Base-by-base conservation (phyloP, 2,329 filamentous ascomycete genomes). In the Ascochyta fabae region DNA sequence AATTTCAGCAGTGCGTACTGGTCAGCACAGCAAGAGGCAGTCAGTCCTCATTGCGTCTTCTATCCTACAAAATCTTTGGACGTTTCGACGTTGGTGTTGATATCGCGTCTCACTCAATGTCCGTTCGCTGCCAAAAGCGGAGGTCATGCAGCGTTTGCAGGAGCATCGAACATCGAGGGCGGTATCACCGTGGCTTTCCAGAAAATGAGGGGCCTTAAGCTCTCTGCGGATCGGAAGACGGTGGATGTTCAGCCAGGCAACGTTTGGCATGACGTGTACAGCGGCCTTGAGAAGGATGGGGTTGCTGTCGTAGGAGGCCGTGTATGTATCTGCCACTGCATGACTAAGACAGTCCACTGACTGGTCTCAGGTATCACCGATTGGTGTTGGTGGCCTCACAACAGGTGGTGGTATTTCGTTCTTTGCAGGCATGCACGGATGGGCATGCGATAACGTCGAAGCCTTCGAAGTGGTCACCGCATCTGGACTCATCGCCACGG, bases 181-280 rank as follows among this genome's bases (percentile, higher is more conserved):
- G 79, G 79, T 0, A 75, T 82, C 9, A 79, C 77, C 0, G 69
- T 81, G 33, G 75, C 77, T 33, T 68, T 81, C 22, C 65, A 67
- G 24, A 57, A 61, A 7, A 50, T 77, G 41, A 72, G 72, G 24
- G 33, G 59, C 0, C 60, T 76, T n/a, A 50, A 49, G 4, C 58
- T 74, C 15, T 60, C 64, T 1, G 31, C 44, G 3, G 67, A 73
- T 33, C 61, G 66, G 31, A 65, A 60, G 26, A 66, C 61, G 0
- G 71, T 68, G 0, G 56, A 51, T 10, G 58, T 77, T 7, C 72
- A 71, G 3, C 60, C 73, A 13, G 75, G 74, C 1, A 70, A 69
- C 38, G 58, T 45, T n/a, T 77, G 60, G 39, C 40, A 71, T 39
- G 6, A 60, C 59, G 27, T 71, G 65, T 16, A 58, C 67, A 23